Percentiles rank a stretch among this genome's conserved stretches.
These are phyloP conservation scores for Oenanthe sinensis DNA, from an alignment of 129 eudicot species.

Conservation along the genomic window DNA sequence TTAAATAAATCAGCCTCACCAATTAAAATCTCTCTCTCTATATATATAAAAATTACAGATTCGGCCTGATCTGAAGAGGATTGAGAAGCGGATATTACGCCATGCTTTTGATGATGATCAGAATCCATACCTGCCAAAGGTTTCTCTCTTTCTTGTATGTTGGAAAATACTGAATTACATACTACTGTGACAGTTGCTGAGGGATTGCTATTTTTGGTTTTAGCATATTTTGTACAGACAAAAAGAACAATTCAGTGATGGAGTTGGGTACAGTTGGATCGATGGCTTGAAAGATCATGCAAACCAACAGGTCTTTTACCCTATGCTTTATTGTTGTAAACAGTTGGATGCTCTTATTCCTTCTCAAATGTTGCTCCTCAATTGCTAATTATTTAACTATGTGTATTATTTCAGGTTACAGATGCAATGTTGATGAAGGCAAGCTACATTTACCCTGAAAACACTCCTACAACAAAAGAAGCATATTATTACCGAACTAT, in stretches of 20 bases:
- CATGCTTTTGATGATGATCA: slow-evolving; percentile 93
- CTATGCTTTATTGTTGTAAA: not conserved
- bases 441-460: slow-evolving; percentile 86
- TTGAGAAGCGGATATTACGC: slow-evolving; percentile 95
- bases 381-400: not conserved
- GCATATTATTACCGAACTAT: slow-evolving; percentile 83
- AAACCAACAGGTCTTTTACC: slow-evolving; percentile 38
- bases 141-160: slow-evolving; percentile 15
- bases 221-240: slow-evolving; percentile 97
- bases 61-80: slow-evolving; percentile 71
- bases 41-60: slow-evolving; percentile 31
- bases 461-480: slow-evolving; percentile 90
- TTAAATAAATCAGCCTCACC: not conserved
- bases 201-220: slow-evolving; percentile 8
- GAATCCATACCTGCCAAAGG: slow-evolving; percentile 92
- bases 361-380: not conserved
- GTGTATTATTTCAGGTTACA: slow-evolving; percentile 52
- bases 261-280: slow-evolving; percentile 99
- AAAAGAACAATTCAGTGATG: slow-evolving; percentile 99
- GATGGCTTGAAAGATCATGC: slow-evolving; percentile 97
- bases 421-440: slow-evolving; percentile 86
- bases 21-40: not conserved
- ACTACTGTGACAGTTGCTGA: not conserved
- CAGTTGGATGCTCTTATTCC: not conserved
- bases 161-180: not conserved